These are phyloP conservation scores for Suhomyces taliae DNA, from an alignment of 1,139 yeast species.

Conservation along the genomic window DNA sequence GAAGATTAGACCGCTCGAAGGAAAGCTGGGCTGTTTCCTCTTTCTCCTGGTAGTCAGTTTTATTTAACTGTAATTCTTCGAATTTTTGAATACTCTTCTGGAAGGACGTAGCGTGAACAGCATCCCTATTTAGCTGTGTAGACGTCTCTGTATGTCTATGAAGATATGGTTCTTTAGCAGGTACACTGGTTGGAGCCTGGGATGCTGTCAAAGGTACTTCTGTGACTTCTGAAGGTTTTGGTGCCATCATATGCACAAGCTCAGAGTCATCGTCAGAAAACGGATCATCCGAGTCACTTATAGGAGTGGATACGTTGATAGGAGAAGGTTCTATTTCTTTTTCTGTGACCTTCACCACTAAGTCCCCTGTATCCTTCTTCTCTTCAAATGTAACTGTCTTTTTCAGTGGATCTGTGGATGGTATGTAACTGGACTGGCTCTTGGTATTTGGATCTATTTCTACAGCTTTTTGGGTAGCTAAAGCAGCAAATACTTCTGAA, in stretches of 20 bases:
- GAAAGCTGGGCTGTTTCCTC: slow-evolving; percentile 42
- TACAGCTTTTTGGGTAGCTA: slow-evolving; percentile 4
- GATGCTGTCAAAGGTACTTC: neutral
- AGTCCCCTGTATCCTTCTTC: no score
- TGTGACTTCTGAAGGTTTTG: neutral
- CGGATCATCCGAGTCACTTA: slow-evolving; percentile 24
- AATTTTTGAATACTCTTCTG: slow-evolving; percentile 28
- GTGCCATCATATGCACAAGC: slow-evolving; percentile 5
- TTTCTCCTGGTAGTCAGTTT: slow-evolving; percentile 11
- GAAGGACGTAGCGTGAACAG: slow-evolving; percentile 26
- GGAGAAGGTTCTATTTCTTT: neutral
- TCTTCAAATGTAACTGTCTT: no score
- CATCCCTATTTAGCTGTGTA: slow-evolving; percentile 16
- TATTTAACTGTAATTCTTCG: slow-evolving; percentile 19
- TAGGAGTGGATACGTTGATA: neutral
- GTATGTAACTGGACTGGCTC: neutral
- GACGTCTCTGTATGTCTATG: neutral
- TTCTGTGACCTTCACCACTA: no score
- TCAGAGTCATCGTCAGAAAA: slow-evolving; percentile 31
- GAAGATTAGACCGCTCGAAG: slow-evolving; percentile 46
- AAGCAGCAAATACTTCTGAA: slow-evolving; percentile 19
- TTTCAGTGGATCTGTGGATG: no score
- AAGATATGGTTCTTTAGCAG: neutral
- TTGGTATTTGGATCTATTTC: neutral
- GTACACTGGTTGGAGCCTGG: neutral